These are phyloP conservation scores for Hypocreales sp. DNA, from an alignment of 2,329 filamentous ascomycete genomes.

Conservation along the genomic window DNA sequence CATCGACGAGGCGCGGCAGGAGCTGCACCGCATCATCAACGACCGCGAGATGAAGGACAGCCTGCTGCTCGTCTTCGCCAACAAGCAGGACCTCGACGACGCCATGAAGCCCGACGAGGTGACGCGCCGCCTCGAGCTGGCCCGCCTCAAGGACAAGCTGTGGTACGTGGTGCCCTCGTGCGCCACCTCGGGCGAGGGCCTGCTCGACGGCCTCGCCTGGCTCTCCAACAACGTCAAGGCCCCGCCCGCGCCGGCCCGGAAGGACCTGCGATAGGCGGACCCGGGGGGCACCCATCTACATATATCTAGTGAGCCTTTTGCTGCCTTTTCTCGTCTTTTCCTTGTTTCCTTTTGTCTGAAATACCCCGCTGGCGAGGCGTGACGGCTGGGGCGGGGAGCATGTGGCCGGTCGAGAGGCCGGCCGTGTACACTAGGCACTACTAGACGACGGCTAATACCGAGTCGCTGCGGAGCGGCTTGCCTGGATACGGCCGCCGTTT, in stretches of 20 bases:
- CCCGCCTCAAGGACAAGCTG: slow-evolving; percentile 65
- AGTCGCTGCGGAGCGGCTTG: too few relatives aligned
- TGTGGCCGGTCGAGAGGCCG: too few relatives aligned
- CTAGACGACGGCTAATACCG: too few relatives aligned
- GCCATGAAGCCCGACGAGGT: slow-evolving; percentile 70
- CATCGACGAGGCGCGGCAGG: slow-evolving; percentile 84
- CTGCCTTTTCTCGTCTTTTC: neutral
- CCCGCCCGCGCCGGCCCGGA: slow-evolving; percentile 37
- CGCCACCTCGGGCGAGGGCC: slow-evolving; percentile 65
- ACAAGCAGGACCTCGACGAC: slow-evolving; percentile 91
- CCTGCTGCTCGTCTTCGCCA: slow-evolving; percentile 87
- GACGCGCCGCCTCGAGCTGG: slow-evolving; percentile 60
- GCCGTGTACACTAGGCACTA: too few relatives aligned
- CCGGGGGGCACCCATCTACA: too few relatives aligned
- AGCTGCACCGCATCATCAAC: slow-evolving; percentile 93
- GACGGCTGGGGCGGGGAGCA: too few relatives aligned
- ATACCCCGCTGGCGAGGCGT: slow-evolving; percentile 3
- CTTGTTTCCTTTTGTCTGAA: slow-evolving; percentile 3
- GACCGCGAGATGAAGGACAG: slow-evolving; percentile 97
- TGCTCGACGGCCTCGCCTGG: slow-evolving; percentile 71
- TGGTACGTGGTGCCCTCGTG: slow-evolving; percentile 78
- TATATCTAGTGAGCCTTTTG: slow-evolving; percentile 1
- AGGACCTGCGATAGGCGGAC: too few relatives aligned
- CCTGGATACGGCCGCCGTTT: too few relatives aligned
- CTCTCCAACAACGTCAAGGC: slow-evolving; percentile 73